Conservation (phyloP, 169 alveolate species). For the Miamiensis avidus region DNA sequence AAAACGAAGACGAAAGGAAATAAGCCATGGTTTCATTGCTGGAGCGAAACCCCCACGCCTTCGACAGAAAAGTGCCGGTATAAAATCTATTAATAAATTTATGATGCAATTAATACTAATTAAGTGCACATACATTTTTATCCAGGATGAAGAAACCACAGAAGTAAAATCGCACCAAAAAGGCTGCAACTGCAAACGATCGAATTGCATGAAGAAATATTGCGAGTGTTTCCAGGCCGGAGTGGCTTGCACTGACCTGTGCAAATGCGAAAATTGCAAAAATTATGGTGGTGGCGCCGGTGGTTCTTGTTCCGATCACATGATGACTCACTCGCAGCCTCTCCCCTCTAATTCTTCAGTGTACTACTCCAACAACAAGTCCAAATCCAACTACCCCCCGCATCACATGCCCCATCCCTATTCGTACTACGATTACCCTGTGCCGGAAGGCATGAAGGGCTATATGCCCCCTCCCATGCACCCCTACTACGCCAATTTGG, state of each 20-base stretch:
- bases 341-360: not conserved
- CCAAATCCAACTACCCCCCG: not conserved
- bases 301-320: not conserved
- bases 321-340: not conserved
- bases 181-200: slow-evolving; percentile 51
- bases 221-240: slow-evolving; percentile 54
- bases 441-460: not conserved
- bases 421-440: not conserved
- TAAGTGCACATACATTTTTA: no score
- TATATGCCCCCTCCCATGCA: not conserved
- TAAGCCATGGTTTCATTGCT: not conserved
- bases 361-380: not conserved
- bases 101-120: no score
- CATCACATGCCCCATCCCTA: not conserved
- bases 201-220: slow-evolving; percentile 47
- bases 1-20: not conserved
- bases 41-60: not conserved
- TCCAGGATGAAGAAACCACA: not conserved
- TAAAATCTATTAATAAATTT: no score
- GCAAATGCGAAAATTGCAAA: slow-evolving; percentile 52
- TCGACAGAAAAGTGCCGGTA: not conserved
- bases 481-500: not conserved
- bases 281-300: slow-evolving; percentile 14
- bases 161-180: slow-evolving; percentile 33
- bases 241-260: slow-evolving; percentile 46